Evolutionary conservation across 1,284 basidiomycete genomes (phyloP).

Genomic region (Marasmius tenuissimus): DNA sequence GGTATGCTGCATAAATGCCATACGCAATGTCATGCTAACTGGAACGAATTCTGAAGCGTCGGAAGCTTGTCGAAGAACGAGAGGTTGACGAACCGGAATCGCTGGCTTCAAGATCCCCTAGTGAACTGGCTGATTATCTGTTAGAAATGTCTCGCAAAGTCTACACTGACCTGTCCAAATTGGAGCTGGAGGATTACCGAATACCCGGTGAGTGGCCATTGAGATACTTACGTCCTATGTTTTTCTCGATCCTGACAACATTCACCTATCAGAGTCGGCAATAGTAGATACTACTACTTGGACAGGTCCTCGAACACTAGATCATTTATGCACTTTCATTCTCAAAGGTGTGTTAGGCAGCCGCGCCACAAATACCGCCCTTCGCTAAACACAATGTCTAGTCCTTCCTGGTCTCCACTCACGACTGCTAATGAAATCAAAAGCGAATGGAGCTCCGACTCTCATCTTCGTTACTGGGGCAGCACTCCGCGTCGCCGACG

Average conservation of each 20-base stretch:
- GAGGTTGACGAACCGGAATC: conserved; percentile 43
- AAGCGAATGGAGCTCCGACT: conserved; percentile 74
- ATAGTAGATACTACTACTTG: conserved; percentile 75
- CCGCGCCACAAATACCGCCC: neutral
- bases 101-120: conserved; percentile 56
- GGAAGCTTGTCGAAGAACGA: conserved; percentile 51
- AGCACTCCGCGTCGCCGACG: conserved; percentile 77
- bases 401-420: conserved; percentile 68
- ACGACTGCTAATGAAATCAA: conserved; percentile 71
- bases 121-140: conserved; percentile 59
- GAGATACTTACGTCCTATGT: neutral
- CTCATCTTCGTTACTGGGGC: conserved; percentile 75
- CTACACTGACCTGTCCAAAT: conserved; percentile 59
- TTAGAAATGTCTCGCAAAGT: conserved; percentile 61
- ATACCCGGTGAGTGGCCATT: conserved; percentile 59
- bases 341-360: conserved; percentile 48
- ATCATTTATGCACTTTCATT: conserved; percentile 72
- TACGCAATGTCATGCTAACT: neutral
- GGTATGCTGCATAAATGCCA: conserved; percentile 33
- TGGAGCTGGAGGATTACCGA: conserved; percentile 72
- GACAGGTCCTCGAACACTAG: conserved; percentile 66
- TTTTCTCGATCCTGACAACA: conserved; percentile 31
- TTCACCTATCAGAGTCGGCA: conserved; percentile 61
- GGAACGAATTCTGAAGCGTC: conserved; percentile 45
- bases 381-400: conserved; percentile 26